Percentiles rank a stretch among this genome's conserved stretches.
phyloP scores from a whole-genome alignment of 73 alveolate genomes.

The Paraurostyla sp. region DNA sequence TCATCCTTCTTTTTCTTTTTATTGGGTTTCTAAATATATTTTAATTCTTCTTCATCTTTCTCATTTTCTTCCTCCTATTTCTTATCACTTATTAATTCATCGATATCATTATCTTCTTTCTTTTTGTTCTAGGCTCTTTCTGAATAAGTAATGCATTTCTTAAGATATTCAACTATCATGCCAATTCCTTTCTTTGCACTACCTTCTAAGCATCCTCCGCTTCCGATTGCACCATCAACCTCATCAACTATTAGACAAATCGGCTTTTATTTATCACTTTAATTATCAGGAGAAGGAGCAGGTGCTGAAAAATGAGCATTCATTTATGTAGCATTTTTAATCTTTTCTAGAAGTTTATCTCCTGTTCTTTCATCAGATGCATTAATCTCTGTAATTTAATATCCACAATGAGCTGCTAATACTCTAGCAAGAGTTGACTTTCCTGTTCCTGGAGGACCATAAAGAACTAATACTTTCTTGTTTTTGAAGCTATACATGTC shows the following conservation, averaged over 20 bases:
- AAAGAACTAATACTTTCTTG: constrained; percentile 78
- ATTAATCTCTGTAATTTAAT: constrained; percentile 79
- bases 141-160: constrained; percentile 32
- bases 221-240: constrained; percentile 87
- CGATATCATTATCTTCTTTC: constrained; percentile 78
- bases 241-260: constrained; percentile 80
- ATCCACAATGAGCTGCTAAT: constrained; percentile 84
- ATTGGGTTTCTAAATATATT: constrained; percentile 2
- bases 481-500: constrained; percentile 59
- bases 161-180: constrained; percentile 61
- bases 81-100: constrained; percentile 61
- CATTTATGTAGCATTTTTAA: constrained; percentile 59
- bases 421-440: constrained; percentile 90
- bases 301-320: not conserved
- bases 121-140: constrained; percentile 51
- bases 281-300: constrained; percentile 13
- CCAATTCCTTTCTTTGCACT: constrained; percentile 68
- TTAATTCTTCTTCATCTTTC: constrained; percentile 63
- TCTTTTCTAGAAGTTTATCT: constrained; percentile 52
- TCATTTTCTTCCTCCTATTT: constrained; percentile 73
- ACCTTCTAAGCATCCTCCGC: constrained; percentile 69
- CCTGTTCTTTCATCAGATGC: constrained; percentile 78
- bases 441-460: constrained; percentile 96
- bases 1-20: constrained; percentile 68
- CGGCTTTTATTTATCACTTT: constrained; percentile 59